phyloP scores from a whole-genome alignment of 257 asterid genomes.

The Echites panduratus region DNA sequence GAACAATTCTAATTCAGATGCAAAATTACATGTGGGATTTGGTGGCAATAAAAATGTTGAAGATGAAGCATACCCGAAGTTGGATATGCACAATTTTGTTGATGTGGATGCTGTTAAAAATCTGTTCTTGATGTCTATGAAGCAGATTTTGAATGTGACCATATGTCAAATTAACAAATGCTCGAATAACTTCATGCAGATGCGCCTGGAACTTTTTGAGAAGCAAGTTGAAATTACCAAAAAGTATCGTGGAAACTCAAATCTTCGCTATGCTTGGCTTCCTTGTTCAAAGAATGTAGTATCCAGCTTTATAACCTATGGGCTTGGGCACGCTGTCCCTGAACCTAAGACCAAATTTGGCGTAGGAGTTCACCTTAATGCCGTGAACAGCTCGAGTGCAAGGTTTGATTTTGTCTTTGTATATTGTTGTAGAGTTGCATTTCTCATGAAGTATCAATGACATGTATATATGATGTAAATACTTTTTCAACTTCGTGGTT shows the following conservation, averaged over 20 bases:
- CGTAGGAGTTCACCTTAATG: constrained; percentile 23
- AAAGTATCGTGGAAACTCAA: constrained; percentile 25
- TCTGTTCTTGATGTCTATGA: constrained; percentile 20
- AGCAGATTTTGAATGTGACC: constrained; percentile 3
- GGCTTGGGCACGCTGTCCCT: constrained; percentile 24
- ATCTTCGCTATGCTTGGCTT: constrained; percentile 32
- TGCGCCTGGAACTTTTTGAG: constrained; percentile 25
- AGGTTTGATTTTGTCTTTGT: constrained; percentile 11
- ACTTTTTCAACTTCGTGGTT: neutral
- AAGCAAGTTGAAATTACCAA: constrained; percentile 25
- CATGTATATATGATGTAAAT: neutral
- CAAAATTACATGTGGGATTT: neutral
- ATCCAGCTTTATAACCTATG: constrained; percentile 20
- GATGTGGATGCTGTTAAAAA: constrained; percentile 14
- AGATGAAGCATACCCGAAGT: neutral
- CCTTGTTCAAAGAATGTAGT: constrained; percentile 18
- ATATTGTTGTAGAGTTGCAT: neutral
- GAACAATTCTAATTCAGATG: constrained; percentile 1
- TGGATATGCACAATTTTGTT: neutral
- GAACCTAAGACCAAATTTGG: constrained; percentile 22
- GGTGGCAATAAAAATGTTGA: constrained; percentile 7
- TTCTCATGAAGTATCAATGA: neutral
- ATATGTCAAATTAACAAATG: constrained; percentile 17
- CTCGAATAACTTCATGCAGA: constrained; percentile 15
- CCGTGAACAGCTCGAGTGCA: constrained; percentile 7